phyloP scores from a whole-genome alignment of 2,329 filamentous ascomycete genomes.

The Metarhizium humberi region DNA sequence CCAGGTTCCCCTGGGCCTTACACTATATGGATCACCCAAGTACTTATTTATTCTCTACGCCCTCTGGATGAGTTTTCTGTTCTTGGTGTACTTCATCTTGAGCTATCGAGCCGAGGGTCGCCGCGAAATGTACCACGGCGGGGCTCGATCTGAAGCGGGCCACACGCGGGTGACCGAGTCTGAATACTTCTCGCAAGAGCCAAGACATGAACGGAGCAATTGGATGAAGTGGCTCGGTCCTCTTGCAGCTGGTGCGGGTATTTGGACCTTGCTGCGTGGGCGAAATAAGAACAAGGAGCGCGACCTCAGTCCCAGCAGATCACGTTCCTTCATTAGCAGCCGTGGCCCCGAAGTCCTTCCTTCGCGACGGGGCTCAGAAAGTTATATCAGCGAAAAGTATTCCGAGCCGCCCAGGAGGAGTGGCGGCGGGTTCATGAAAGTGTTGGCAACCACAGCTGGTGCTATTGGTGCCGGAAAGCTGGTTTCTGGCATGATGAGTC shows the following conservation, averaged over 20 bases:
- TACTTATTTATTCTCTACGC: slow-evolving; percentile 79
- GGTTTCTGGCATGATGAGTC: slow-evolving; percentile 48
- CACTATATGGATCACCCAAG: slow-evolving; percentile 84
- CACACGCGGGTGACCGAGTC: slow-evolving; percentile 29
- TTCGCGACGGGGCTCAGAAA: slow-evolving; percentile 44
- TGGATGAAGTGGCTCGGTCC: slow-evolving; percentile 40
- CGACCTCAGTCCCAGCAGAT: slow-evolving; percentile 32
- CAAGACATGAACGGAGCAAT: slow-evolving; percentile 20
- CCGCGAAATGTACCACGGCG: slow-evolving; percentile 45
- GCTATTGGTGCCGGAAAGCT: slow-evolving; percentile 54
- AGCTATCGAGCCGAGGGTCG: slow-evolving; percentile 57
- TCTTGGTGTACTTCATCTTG: slow-evolving; percentile 71
- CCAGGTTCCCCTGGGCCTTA: slow-evolving; percentile 82
- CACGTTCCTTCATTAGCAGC: slow-evolving; percentile 24
- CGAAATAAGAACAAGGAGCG: slow-evolving; percentile 31
- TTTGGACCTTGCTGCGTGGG: slow-evolving; percentile 35
- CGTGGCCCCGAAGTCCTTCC: slow-evolving; percentile 40
- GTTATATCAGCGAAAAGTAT: slow-evolving; percentile 58
- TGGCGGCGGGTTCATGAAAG: slow-evolving; percentile 49
- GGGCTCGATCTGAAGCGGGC: slow-evolving; percentile 43
- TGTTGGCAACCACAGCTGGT: slow-evolving; percentile 50
- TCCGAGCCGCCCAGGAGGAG: slow-evolving; percentile 36
- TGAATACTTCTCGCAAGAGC: slow-evolving; percentile 28
- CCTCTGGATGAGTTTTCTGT: slow-evolving; percentile 62
- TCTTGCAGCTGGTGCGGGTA: slow-evolving; percentile 41